Conservation (phyloP, 2,329 filamentous ascomycete genomes). For the Cadophora sp. region DNA sequence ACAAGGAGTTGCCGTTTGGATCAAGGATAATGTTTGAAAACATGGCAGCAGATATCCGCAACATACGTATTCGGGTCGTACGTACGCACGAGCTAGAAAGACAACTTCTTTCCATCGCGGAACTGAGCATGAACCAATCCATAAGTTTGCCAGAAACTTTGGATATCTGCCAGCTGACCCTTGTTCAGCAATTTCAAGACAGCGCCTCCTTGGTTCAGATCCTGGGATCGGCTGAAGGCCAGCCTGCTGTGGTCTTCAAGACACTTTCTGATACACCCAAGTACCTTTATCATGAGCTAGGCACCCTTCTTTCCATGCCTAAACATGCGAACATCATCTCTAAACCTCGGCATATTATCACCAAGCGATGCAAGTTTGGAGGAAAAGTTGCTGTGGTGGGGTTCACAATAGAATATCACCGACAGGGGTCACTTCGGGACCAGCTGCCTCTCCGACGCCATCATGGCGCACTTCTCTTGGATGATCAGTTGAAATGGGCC, state of each 20-base stretch:
- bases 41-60: neutral
- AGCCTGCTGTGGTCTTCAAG: slow-evolving; percentile 5
- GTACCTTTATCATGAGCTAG: slow-evolving; percentile 17
- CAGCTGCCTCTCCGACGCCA: neutral
- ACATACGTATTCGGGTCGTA: slow-evolving; percentile 1
- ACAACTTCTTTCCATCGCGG: neutral
- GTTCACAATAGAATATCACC: slow-evolving; percentile 11
- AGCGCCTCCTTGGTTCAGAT: neutral
- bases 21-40: slow-evolving; percentile 15
- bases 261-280: slow-evolving; percentile 4
- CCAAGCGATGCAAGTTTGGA: slow-evolving; percentile 14
- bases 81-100: slow-evolving; percentile 2
- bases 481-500: slow-evolving; percentile 7
- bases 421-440: slow-evolving; percentile 10
- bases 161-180: slow-evolving; percentile 10
- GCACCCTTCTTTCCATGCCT: neutral
- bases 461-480: neutral
- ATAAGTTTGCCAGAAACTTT: neutral
- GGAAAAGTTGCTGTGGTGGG: slow-evolving; percentile 15
- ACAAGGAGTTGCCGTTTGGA: slow-evolving; percentile 14
- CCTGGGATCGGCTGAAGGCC: neutral
- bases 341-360: slow-evolving; percentile 5
- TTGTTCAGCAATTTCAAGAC: slow-evolving; percentile 13
- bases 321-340: slow-evolving; percentile 15
- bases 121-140: neutral